Percentiles rank a stretch among this genome's conserved stretches.
These are phyloP conservation scores for Adansonia grandidieri DNA, from an alignment of 441 rosid species.

Conservation along the genomic window DNA sequence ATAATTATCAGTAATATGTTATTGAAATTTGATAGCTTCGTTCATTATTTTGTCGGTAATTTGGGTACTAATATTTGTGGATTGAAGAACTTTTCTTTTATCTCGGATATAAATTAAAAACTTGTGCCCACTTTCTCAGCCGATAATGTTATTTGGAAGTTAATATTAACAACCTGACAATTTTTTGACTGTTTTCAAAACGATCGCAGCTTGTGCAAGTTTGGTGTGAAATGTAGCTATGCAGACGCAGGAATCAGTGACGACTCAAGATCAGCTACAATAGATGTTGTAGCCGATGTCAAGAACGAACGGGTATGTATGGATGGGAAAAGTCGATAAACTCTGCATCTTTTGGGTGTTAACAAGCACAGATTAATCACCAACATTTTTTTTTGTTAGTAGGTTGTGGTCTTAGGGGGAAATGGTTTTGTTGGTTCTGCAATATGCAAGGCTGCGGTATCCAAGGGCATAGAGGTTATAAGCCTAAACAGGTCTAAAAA, in stretches of 20 bases:
- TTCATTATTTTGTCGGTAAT: neutral
- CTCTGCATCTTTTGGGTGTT: neutral
- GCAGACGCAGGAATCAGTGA: slow-evolving; percentile 51
- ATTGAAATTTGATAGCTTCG: neutral
- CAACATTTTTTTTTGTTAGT: slow-evolving; percentile 35
- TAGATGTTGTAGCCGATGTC: slow-evolving; percentile 82
- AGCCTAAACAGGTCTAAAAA: slow-evolving; percentile 79
- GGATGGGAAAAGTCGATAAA: slow-evolving; percentile 1
- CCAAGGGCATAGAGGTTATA: slow-evolving; percentile 75
- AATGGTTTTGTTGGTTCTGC: slow-evolving; percentile 95
- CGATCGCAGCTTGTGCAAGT: slow-evolving; percentile 52
- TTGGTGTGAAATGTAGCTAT: slow-evolving; percentile 60
- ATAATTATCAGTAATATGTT: neutral
- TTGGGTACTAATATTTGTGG: neutral
- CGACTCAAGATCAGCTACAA: slow-evolving; percentile 52
- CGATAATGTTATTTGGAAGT: neutral
- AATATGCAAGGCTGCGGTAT: slow-evolving; percentile 86
- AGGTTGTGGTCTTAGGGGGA: slow-evolving; percentile 95
- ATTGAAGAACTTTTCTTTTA: neutral
- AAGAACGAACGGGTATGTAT: slow-evolving; percentile 68
- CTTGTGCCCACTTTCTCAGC: neutral
- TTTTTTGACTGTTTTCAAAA: neutral
- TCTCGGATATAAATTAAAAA: neutral
- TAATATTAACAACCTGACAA: neutral
- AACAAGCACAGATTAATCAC: slow-evolving; percentile 18